phyloP scores from a whole-genome alignment of 148 eudicot genomes.

The Vaccinium corymbosum region DNA sequence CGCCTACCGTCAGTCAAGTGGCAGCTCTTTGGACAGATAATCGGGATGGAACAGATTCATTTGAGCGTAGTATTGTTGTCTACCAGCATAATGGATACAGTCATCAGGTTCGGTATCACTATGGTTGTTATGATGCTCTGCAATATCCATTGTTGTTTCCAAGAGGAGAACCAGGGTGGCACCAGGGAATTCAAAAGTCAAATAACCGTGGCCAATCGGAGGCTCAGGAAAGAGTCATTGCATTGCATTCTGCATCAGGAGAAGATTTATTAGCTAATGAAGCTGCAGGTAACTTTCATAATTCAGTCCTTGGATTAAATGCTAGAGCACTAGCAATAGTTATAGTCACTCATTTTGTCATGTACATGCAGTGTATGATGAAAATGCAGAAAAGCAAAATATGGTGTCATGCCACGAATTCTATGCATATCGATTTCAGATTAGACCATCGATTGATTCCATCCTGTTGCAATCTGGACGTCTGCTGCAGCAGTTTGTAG shows the following conservation, averaged over 20 bases:
- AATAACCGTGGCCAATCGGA: no score
- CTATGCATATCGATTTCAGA: neutral
- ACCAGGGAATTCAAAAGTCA: neutral
- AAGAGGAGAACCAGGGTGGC: neutral
- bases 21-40: neutral
- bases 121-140: neutral
- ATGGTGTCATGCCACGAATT: neutral
- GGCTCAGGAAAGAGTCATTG: no score
- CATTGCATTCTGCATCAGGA: neutral
- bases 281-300: no score
- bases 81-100: neutral
- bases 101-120: neutral
- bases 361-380: no score
- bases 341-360: no score
- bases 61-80: neutral
- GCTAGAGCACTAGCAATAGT: no score
- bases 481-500: neutral
- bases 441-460: neutral
- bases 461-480: neutral
- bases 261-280: neutral
- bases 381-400: neutral
- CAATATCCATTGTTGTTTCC: neutral
- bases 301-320: no score
- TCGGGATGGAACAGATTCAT: fast-evolving
- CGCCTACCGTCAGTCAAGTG: neutral